Evolutionary conservation across 73 alveolate genomes (phyloP).

Genomic region (Diophrys appendiculata): DNA sequence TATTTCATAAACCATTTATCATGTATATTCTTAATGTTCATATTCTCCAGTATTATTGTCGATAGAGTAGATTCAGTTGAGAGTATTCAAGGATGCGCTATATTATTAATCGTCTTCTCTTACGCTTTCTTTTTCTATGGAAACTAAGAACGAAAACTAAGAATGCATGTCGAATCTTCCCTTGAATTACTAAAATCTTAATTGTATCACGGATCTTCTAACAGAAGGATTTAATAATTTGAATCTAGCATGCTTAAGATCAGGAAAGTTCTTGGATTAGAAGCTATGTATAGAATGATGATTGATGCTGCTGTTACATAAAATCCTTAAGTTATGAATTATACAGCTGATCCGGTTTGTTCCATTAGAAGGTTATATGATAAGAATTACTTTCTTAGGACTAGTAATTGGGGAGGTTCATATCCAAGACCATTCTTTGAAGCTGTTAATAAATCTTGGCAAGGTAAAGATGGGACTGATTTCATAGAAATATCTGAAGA

Average conservation of each 20-base stretch:
- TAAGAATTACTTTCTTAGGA: constrained; percentile 31
- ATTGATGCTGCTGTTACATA: constrained; percentile 46
- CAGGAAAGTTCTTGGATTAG: constrained; percentile 27
- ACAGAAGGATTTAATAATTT: background rate
- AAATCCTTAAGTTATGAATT: constrained; percentile 19
- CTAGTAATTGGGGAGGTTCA: constrained; percentile 60
- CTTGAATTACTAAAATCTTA: constrained; percentile 35
- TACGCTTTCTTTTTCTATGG: constrained; percentile 34
- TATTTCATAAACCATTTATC: constrained; percentile 24
- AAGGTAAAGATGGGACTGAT: constrained; percentile 31
- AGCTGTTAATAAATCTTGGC: constrained; percentile 24
- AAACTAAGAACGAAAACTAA: background rate
- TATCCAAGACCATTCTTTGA: constrained; percentile 55
- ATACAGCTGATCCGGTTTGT: constrained; percentile 44
- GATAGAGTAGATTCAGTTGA: constrained; percentile 21
- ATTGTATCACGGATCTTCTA: background rate
- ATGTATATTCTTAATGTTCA: constrained; percentile 21
- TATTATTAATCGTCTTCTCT: constrained; percentile 32
- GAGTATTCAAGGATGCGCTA: constrained; percentile 11
- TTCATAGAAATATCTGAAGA: constrained; percentile 35
- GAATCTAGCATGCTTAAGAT: constrained; percentile 23
- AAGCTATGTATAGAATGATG: constrained; percentile 44
- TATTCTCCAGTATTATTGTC: constrained; percentile 31
- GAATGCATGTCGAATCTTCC: constrained; percentile 35
- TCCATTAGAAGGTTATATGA: constrained; percentile 28